Evolutionary conservation across 1,284 basidiomycete species (phyloP), one percentile per base, ranked within the genome.

Genomic region (Microbotryum scabiosae): DNA sequence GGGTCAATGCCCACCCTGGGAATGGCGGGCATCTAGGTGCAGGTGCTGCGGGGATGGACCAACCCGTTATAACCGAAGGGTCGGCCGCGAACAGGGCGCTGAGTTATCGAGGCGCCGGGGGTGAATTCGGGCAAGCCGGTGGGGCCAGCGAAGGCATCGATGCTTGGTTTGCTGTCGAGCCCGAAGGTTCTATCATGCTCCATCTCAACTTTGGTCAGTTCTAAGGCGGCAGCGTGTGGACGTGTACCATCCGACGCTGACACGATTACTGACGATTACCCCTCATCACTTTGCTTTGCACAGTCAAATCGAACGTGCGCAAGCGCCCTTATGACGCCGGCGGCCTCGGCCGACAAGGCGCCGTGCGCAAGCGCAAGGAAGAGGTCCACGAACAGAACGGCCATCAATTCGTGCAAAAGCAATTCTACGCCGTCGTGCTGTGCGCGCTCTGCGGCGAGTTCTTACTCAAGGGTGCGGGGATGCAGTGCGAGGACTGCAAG

Each of bases 311-410:
- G 77, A 94, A 92, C 72, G 89, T 94, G 44, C 86, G 90, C 63
- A 94, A 96, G 75, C 86, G 93, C 51, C 91, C 93, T 41, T 78
- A 93, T 70, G 96, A 99, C 73, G 87, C 77, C 43, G 82, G 86
- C 62, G 92, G 90, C 64, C 85, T 99, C 36, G 96, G 94, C 47
- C 90, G 96, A 75, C 94, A 97, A 78, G 96, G 94, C 64, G 96
- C 96, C 63, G 85, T 99, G 68, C 86, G 94, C 72, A 97, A 97
- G 79, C 89, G 91, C 73, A 97, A 97, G 78, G 94, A 88, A 71
- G 94, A 98, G 77, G 88, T 98, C 14, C 91, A 96, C 77, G 93
- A 97, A 77, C 97, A 97, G 89, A 98, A 98, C 74, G 96, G 96
- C 5, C 96, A 99, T 80, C 90, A 96, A 76, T 99, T 99, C 74